A percentile compares a stretch with the other conserved stretches of the same genome.
These are phyloP conservation scores for Penicillium canescens DNA, from an alignment of 495 filamentous ascomycete genomes.

Conservation along the genomic window DNA sequence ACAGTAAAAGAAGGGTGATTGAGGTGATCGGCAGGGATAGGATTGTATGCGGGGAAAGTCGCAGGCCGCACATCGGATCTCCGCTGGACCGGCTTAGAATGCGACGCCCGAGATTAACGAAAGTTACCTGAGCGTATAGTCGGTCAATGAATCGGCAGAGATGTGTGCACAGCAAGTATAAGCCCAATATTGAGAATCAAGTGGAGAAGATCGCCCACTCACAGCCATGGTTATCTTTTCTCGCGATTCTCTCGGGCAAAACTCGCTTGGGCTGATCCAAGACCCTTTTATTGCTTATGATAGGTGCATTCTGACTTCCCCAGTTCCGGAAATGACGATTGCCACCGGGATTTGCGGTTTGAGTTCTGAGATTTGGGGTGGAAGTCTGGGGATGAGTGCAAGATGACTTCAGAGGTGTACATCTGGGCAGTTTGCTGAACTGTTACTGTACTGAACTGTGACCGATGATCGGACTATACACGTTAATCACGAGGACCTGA, in stretches of 20 bases:
- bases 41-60: slow-evolving; percentile 1
- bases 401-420: slow-evolving; percentile 1
- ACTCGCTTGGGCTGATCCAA: slow-evolving; percentile 17
- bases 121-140: too few relatives aligned
- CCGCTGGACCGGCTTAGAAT: not conserved
- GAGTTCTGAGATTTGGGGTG: not conserved
- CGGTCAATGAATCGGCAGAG: too few relatives aligned
- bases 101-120: not conserved
- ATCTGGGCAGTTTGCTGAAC: too few relatives aligned
- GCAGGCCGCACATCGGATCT: not conserved
- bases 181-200: not conserved
- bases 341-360: not conserved
- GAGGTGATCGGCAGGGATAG: slow-evolving; percentile 9
- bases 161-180: not conserved
- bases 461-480: slow-evolving; percentile 2
- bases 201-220: not conserved
- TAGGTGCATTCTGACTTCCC: not conserved
- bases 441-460: too few relatives aligned
- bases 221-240: slow-evolving; percentile 8
- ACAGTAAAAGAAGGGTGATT: not conserved
- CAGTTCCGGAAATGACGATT: not conserved
- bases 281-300: not conserved
- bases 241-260: slow-evolving; percentile 32
- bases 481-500: not conserved
- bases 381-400: not conserved